phyloP scores from a whole-genome alignment of 805 yeast genomes.

The Ogataea degrootiae region DNA sequence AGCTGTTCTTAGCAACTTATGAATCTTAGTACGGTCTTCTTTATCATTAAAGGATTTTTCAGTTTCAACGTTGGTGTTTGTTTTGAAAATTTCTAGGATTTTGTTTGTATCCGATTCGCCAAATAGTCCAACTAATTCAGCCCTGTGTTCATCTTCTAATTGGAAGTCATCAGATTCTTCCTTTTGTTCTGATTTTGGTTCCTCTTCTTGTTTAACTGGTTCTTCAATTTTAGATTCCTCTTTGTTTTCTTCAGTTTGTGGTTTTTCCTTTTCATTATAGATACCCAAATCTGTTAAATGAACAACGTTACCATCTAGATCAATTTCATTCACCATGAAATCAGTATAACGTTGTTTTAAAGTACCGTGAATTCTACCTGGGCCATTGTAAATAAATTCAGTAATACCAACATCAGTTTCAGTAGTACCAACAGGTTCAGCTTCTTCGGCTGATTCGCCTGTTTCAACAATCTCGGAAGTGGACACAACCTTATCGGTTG shows the following conservation, averaged over 20 bases:
- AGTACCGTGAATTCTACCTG: slow-evolving; percentile 68
- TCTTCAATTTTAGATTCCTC: slow-evolving; percentile 36
- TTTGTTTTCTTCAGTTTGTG: slow-evolving; percentile 30
- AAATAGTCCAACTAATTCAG: slow-evolving; percentile 46
- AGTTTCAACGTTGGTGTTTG: slow-evolving; percentile 56
- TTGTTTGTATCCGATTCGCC: slow-evolving; percentile 57
- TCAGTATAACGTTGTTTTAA: slow-evolving; percentile 90
- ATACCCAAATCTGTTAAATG: slow-evolving; percentile 70
- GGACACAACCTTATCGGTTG: no score
- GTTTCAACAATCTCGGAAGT: no score
- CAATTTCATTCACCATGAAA: slow-evolving; percentile 89
- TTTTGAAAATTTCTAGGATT: slow-evolving; percentile 46
- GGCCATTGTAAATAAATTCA: slow-evolving; percentile 49
- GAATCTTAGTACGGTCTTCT: slow-evolving; percentile 69
- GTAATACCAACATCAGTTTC: slow-evolving; percentile 89
- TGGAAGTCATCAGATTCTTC: slow-evolving; percentile 25
- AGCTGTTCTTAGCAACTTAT: slow-evolving; percentile 67
- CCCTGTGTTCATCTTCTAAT: slow-evolving; percentile 42
- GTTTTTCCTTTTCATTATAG: slow-evolving; percentile 29
- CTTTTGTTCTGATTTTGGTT: slow-evolving; percentile 13
- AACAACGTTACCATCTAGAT: slow-evolving; percentile 59
- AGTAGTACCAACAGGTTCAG: slow-evolving; percentile 38
- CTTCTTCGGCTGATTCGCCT: not conserved
- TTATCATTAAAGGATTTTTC: slow-evolving; percentile 58
- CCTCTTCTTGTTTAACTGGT: slow-evolving; percentile 37